Evolutionary conservation across 1,284 basidiomycete species (phyloP).

Genomic region (Schizopora paradoxa): DNA sequence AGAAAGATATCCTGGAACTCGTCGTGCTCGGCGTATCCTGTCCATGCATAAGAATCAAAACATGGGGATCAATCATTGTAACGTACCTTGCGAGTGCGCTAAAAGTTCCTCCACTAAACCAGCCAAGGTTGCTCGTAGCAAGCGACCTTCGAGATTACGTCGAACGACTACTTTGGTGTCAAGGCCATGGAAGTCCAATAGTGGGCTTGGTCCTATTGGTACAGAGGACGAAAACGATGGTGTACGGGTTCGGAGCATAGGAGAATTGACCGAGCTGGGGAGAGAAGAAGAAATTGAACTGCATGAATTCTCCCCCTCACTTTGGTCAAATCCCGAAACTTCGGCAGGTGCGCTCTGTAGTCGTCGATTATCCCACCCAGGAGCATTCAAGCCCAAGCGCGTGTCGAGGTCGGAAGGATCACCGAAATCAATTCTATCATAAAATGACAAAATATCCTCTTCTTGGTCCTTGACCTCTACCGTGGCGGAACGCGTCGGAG

Average conservation of each 20-base stretch:
- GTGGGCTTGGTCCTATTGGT: not conserved
- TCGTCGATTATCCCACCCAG: too few species aligned
- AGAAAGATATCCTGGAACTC: conserved; percentile 33
- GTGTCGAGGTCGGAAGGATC: too few species aligned
- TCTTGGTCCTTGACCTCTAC: too few species aligned
- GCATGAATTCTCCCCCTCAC: conserved; percentile 2
- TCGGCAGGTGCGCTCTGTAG: too few species aligned
- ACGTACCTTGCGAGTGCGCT: too few species aligned
- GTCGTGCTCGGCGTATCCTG: conserved; percentile 5
- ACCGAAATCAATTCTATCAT: too few species aligned
- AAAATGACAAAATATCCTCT: too few species aligned
- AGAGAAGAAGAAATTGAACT: conserved; percentile 7
- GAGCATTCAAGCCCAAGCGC: too few species aligned
- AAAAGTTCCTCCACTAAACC: too few species aligned
- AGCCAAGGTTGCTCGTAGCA: too few species aligned
- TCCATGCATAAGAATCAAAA: not conserved
- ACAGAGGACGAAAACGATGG: not conserved
- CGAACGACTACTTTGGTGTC: not conserved
- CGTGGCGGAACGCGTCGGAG: too few species aligned
- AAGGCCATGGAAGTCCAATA: conserved; percentile 5
- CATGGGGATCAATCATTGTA: not conserved
- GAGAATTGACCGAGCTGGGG: conserved; percentile 9
- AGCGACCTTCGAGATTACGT: conserved; percentile 3
- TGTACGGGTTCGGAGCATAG: not conserved
- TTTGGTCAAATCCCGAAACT: too few species aligned